Base-by-base conservation (phyloP, 2,329 filamentous ascomycete genomes). In the Aschersonia sp. region DNA sequence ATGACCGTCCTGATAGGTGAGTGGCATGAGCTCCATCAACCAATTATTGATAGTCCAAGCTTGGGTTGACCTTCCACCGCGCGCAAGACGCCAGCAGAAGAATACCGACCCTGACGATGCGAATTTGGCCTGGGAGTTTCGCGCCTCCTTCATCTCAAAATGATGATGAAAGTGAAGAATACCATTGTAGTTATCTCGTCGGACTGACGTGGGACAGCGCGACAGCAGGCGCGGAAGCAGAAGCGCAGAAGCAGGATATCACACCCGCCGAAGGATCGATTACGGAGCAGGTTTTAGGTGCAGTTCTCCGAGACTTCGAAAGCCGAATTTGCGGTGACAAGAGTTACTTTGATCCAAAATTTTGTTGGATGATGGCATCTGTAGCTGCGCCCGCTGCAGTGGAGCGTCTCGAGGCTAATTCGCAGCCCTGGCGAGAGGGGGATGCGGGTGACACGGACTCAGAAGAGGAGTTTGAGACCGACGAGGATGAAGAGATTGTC, bases 61-160 rank as follows among this genome's bases (percentile, higher is more conserved):
- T 22, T 22, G 22, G 22, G 22, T 22, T 22, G 22, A 22, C 22
- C 22, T 22, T 8, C 8, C 40, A 14, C 7, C 11, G 7, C 14
- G 40, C n/a, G 41, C 46, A 49, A 77, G 79, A 82, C 50, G 62
- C 84, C 14, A 65, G 75, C 50, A 70, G 70, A 44, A 69, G 69
- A 10, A 58, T 78, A 12, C 72, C 75, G 0, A 59, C 64, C 2
- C 55, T 82, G 4, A 62, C 72, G 44, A 69, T 74, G 2, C 70
- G 77, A 22, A 76, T 83, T 29, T 84, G 79, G 79, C 79, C 80
- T 2, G 72, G 69, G 6, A 68, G 76, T 8, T 83, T 83, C 50
- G 67, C 73, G 5, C 66, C 68, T 32, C 45, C 52, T 2, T 48
- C 51, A 5, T 49, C 50, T 4, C 52, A 54, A 6, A 48, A 50